Base-by-base conservation (phyloP, 2,329 filamentous ascomycete genomes). In the Colletotrichum sojae region DNA sequence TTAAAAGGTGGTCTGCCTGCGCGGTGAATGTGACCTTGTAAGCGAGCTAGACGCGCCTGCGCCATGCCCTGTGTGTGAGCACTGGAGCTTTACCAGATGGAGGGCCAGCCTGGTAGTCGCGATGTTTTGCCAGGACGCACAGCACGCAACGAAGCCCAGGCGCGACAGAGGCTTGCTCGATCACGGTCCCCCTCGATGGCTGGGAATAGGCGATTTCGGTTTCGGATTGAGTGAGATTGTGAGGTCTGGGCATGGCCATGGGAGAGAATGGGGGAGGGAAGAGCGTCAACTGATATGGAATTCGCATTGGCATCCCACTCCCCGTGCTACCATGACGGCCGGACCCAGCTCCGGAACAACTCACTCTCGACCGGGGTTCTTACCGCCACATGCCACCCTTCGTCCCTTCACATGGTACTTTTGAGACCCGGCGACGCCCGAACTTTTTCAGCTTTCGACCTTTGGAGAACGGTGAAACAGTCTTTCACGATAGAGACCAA, bases 1-100 rank as follows among this genome's bases (percentile, higher is more conserved):
- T 31, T 31, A 9, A 31, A 31, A 6, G 8, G 2, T 10, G 2
- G 27, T 31, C 2, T 10, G 6, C 43, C 8, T 52, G 49, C 49
- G 43, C 49, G 43, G 18, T 45, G 40, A 49, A 52, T 55, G 54
- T 40, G 60, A 60, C 61, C 55, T 16, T 51, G 16, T 60, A 65
- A 69, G 61, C 66, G 66, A 69, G 54, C 54, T 66, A 69, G 66
- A 69, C 55, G 61, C 66, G 58, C 57, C 25, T 57, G 39, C 53
- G 40, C 16, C 22, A 22, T 48, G 25, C n/a, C 22, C 27, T 59
- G 57, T 27, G 27, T n/a, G 46, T 39, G 45, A 18, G 15, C 25
- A 48, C 20, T 22, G 22, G 22, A 22, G 22, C 22, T 22, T 22
- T 22, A 22, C 22, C 22, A 22, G 22, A 25, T 49, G 25, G 15